These are phyloP conservation scores for Iodosphaeria phyllophila DNA, from an alignment of 2,329 filamentous ascomycete genomes.

Conservation along the genomic window DNA sequence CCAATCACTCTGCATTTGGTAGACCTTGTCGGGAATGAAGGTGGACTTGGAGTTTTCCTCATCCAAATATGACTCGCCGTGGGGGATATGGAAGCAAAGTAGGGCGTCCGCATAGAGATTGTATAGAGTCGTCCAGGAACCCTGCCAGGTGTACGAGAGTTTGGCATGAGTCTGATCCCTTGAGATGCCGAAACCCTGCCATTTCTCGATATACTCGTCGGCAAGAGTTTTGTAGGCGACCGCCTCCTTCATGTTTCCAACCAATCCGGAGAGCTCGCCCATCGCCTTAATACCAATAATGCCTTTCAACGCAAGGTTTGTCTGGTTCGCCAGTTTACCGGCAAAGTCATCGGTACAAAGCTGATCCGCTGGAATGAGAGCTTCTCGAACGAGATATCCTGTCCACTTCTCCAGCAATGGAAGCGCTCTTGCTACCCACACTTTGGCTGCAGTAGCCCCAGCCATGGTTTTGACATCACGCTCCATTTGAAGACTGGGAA, in stretches of 20 bases:
- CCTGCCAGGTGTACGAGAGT: slow-evolving; percentile 64
- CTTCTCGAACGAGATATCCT: slow-evolving; percentile 50
- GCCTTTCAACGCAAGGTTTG: slow-evolving; percentile 58
- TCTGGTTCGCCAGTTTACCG: slow-evolving; percentile 55
- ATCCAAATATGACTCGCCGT: slow-evolving; percentile 7
- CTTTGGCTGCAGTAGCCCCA: slow-evolving; percentile 19
- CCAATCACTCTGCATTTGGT: slow-evolving; percentile 65
- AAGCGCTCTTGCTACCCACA: slow-evolving; percentile 35
- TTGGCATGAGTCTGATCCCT: slow-evolving; percentile 57
- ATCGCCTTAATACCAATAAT: slow-evolving; percentile 66
- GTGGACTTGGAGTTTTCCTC: slow-evolving; percentile 8
- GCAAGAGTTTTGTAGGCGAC: slow-evolving; percentile 44
- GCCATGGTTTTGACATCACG: slow-evolving; percentile 33
- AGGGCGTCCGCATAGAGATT: slow-evolving; percentile 60
- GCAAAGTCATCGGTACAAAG: slow-evolving; percentile 66
- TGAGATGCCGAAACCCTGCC: slow-evolving; percentile 52
- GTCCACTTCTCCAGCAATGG: slow-evolving; percentile 62
- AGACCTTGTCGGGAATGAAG: slow-evolving; percentile 60
- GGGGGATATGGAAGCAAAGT: slow-evolving; percentile 53
- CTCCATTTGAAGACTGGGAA: slow-evolving; percentile 31
- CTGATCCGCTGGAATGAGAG: slow-evolving; percentile 51
- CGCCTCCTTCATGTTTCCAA: slow-evolving; percentile 38
- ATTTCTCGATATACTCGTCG: slow-evolving; percentile 47
- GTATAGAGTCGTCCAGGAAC: slow-evolving; percentile 68
- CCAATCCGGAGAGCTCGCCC: slow-evolving; percentile 44